Percentiles rank a stretch among this genome's conserved stretches.
phyloP scores from a whole-genome alignment of 1,139 yeast species.

The Saccharomycopsis hybrid region DNA sequence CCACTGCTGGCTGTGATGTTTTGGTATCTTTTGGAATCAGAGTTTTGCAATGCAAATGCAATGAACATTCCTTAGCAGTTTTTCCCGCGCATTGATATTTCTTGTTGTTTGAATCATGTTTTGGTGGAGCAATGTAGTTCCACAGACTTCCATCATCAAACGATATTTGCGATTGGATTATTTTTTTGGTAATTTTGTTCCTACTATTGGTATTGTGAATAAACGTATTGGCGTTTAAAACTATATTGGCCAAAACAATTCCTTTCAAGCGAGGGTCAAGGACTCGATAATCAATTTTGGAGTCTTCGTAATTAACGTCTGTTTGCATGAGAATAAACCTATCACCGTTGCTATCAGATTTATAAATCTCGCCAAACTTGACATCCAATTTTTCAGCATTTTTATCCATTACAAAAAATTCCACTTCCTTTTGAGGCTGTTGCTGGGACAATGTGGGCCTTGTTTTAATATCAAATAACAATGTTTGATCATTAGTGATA shows the following conservation, averaged over 20 bases:
- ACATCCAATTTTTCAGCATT: not conserved
- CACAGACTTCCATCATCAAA: conserved; percentile 77
- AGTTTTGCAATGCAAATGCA: conserved; percentile 71
- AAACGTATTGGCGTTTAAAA: conserved; percentile 35
- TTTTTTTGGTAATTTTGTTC: conserved; percentile 30
- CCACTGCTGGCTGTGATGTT: conserved; percentile 68
- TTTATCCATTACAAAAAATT: conserved; percentile 3
- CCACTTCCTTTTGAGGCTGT: conserved; percentile 1
- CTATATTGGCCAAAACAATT: conserved; percentile 54
- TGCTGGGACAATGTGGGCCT: not conserved
- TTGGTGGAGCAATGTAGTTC: conserved; percentile 53
- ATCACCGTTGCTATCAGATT: conserved; percentile 74
- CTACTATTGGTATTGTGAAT: not conserved
- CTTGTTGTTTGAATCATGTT: conserved; percentile 42
- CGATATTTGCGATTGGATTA: conserved; percentile 53
- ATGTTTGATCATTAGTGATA: not conserved
- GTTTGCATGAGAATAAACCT: conserved; percentile 52
- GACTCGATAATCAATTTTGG: conserved; percentile 66
- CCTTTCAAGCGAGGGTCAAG: conserved; percentile 67
- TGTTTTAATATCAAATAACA: conserved; percentile 10
- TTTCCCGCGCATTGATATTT: conserved; percentile 36
- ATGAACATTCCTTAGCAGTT: conserved; percentile 46
- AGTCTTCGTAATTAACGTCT: conserved; percentile 49
- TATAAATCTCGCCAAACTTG: conserved; percentile 50
- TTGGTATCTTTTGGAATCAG: conserved; percentile 41